phyloP scores from a whole-genome alignment of 2,329 filamentous ascomycete genomes.

The Lachnellula hyalina region DNA sequence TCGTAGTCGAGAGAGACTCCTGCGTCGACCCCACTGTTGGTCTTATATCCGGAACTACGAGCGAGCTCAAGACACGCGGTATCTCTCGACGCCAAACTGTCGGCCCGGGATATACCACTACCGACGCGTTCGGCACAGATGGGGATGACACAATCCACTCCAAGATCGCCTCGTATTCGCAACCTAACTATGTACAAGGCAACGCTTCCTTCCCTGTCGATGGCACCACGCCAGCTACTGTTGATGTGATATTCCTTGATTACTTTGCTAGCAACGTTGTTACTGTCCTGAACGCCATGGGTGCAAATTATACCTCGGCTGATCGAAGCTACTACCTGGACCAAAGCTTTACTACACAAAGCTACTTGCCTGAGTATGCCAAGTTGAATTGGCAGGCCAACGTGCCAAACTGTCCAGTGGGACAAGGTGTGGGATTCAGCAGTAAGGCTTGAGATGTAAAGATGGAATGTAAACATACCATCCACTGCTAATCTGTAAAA shows the following conservation, averaged over 20 bases:
- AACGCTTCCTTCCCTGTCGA: conserved; percentile 54
- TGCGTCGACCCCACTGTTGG: conserved; percentile 23
- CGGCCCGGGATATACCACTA: conserved; percentile 75
- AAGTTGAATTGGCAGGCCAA: conserved; percentile 25
- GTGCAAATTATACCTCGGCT: conserved; percentile 27
- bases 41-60: conserved; percentile 7
- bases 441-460: background rate
- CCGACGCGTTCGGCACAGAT: conserved; percentile 73
- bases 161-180: conserved; percentile 63
- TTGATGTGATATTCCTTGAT: conserved; percentile 86
- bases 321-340: conserved; percentile 31
- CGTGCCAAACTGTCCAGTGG: conserved; percentile 26
- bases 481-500: too few species aligned
- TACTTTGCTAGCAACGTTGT: conserved; percentile 81
- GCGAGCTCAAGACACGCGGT: conserved; percentile 20
- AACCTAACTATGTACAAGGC: conserved; percentile 79
- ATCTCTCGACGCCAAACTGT: conserved; percentile 26
- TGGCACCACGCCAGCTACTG: conserved; percentile 53
- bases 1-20: conserved; percentile 31
- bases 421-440: conserved; percentile 21
- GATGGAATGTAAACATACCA: too few species aligned
- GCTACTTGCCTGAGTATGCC: conserved; percentile 32
- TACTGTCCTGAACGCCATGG: conserved; percentile 55
- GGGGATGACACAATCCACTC: conserved; percentile 86
- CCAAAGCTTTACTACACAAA: conserved; percentile 27